Conservation (phyloP, 495 filamentous ascomycete genomes). For the Friedmanniomyces endolithicus region DNA sequence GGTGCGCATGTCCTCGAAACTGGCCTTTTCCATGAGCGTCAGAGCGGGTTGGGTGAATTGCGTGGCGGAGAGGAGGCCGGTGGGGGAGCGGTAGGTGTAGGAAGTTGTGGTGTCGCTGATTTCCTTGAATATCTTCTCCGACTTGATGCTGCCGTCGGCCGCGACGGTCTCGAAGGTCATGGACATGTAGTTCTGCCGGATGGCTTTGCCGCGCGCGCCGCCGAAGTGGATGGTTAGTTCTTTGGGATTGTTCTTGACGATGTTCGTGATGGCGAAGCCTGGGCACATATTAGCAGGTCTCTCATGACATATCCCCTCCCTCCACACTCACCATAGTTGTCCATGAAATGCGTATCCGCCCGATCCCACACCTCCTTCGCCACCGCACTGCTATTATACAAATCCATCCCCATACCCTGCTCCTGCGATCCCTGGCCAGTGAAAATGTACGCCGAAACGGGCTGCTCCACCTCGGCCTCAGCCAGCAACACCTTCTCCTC, state of each 20-base stretch:
- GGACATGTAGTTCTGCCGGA: constrained; percentile 96
- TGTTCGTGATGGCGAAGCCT: constrained; percentile 94
- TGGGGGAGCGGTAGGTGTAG: constrained; percentile 93
- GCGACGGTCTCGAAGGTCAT: constrained; percentile 98
- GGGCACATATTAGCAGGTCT: constrained; percentile 31
- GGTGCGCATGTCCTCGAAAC: constrained; percentile 96
- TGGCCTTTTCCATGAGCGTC: constrained; percentile 98
- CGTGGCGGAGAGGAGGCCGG: constrained; percentile 88
- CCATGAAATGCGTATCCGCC: constrained; percentile 93
- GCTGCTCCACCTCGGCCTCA: constrained; percentile 96
- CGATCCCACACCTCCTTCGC: constrained; percentile 97
- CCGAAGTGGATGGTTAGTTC: constrained; percentile 98
- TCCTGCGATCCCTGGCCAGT: constrained; percentile 97
- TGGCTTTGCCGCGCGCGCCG: constrained; percentile 89
- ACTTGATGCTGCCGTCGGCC: constrained; percentile 81
- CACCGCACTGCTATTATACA: constrained; percentile 83
- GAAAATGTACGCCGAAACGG: constrained; percentile 94
- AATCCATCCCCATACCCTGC: constrained; percentile 99
- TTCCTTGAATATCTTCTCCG: constrained; percentile 98
- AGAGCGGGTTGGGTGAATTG: constrained; percentile 97
- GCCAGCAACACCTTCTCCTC: constrained; percentile 91
- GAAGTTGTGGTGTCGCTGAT: constrained; percentile 81
- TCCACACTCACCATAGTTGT: constrained; percentile 73
- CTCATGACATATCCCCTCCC: background rate
- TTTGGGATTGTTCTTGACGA: constrained; percentile 98